A percentile compares a stretch with the other conserved stretches of the same genome.
Evolutionary conservation across 331 rosid genomes (phyloP).

Genomic region (Acacia pycnantha): DNA sequence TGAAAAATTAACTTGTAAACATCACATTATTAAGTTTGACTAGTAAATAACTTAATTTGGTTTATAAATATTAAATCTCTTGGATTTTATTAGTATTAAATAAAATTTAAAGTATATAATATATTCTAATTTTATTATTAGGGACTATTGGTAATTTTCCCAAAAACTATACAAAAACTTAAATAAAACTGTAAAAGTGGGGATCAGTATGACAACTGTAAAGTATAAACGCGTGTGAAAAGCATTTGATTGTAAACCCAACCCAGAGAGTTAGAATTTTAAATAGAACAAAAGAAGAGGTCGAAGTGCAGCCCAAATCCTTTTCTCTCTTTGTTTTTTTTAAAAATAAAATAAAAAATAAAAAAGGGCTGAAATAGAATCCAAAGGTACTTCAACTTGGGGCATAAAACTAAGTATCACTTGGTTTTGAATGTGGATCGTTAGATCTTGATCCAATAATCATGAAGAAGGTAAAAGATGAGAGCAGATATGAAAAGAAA

Average conservation of each 20-base stretch:
- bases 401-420: background rate
- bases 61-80: background rate
- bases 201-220: background rate
- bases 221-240: too few relatives aligned
- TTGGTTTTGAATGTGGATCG: too few relatives aligned
- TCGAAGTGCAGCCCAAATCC: background rate
- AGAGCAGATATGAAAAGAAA: rapidly evolving
- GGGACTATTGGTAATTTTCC: too few relatives aligned
- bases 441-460: too few relatives aligned
- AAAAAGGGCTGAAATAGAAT: background rate
- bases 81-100: background rate
- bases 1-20: background rate
- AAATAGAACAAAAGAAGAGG: background rate
- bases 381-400: background rate
- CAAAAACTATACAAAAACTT: background rate
- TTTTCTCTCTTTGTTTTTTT: background rate
- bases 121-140: background rate
- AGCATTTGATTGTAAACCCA: background rate
- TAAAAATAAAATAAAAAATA: too few relatives aligned
- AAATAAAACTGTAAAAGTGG: background rate
- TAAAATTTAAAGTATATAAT: background rate
- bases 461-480: too few relatives aligned
- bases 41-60: background rate
- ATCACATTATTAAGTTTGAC: background rate
- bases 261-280: background rate